Evolutionary conservation across 1,284 basidiomycete species (phyloP), one percentile per base, ranked within the genome.

Genomic region (Rhizoctonia solani): DNA sequence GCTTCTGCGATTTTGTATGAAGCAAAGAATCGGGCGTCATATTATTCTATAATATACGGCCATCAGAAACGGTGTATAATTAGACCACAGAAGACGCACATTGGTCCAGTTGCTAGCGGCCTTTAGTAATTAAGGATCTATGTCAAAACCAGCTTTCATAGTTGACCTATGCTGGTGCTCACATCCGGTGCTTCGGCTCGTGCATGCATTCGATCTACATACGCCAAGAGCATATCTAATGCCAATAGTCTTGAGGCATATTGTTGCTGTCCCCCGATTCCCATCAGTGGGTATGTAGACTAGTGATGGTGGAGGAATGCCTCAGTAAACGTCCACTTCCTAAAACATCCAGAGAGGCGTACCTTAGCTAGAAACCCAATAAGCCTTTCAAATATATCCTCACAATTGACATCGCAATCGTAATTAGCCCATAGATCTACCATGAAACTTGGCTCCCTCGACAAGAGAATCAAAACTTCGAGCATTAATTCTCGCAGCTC

Each of bases 401-500:
- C 95, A 77, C 92, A 95, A 74, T 98, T 95, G 70, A 92, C 87
- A 74, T 98, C 92, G 75, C 95, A 98, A 76, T 99, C 97, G 77
- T 97, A 99, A 77, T 99, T 99, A 68, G 88, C 84, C 81, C 93
- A 99, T 9, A 98, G 81, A 74, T 98, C 93, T 50, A 97, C 93
- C 89, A 98, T 93, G 78, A 96, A 95, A 74, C 89, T 90, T 0
- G 90, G 85, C 72, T 89, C 85, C 4, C 88, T 82, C 30, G 90
- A 88, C 54, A 98, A 86, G 69, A 93, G 88, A 55, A 85, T 85
- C 30, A 99, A 79, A 1, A 91, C 91, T 77, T 98, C 97, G 68
- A 99, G 81, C 74, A 98, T 87, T 67, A 99, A 79, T 74, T 97
- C 93, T 49, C 94, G 86, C 5, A 88, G 92, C 78, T 97, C 93